Evolutionary conservation across 176 grass and related monocot species (phyloP).

Genomic region (Raddia distichophylla): DNA sequence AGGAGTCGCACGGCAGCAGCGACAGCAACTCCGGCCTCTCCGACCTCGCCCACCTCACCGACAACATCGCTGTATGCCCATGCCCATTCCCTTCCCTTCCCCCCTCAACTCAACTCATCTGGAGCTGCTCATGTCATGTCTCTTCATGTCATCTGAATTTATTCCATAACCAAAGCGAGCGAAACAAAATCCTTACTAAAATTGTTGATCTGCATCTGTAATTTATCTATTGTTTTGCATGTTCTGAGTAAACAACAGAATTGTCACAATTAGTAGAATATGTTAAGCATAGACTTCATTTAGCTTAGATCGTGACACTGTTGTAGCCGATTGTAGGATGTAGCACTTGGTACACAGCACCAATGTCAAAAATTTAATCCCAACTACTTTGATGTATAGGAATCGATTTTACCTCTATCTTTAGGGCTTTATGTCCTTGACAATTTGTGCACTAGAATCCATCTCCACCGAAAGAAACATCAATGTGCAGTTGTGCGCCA

Average conservation of each 20-base stretch:
- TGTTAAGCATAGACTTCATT: neutral
- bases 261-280: neutral
- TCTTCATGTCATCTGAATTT: neutral
- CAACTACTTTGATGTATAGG: neutral
- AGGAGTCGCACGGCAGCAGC: constrained; percentile 76
- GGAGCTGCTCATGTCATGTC: neutral
- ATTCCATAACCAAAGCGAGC: too few relatives aligned
- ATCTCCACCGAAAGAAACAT: too few relatives aligned
- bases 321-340: neutral
- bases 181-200: neutral
- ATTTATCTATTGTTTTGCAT: neutral
- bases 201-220: neutral
- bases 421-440: neutral
- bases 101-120: neutral
- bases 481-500: too few relatives aligned
- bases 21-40: constrained; percentile 68
- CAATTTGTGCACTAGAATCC: neutral
- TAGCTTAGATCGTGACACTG: neutral
- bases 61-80: constrained; percentile 60
- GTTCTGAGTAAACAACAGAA: neutral
- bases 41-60: constrained; percentile 80
- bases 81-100: neutral
- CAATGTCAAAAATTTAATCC: neutral
- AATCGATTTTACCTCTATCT: neutral
- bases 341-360: neutral